Percentiles rank a stretch among this genome's conserved stretches.
phyloP scores from a whole-genome alignment of 768 basidiomycete genomes.

The Tylopilus intermedius region DNA sequence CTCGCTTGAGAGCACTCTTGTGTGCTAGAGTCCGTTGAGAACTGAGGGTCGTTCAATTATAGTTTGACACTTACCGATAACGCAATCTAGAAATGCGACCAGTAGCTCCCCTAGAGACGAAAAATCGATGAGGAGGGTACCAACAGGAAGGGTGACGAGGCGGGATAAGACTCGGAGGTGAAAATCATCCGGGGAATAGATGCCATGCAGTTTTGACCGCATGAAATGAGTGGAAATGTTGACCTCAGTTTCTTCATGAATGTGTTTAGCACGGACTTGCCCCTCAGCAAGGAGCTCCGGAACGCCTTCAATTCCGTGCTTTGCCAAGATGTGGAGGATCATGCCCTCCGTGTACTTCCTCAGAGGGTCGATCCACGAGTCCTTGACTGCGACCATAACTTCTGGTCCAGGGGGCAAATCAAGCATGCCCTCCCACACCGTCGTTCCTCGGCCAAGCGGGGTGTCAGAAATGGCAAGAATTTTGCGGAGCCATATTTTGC shows the following conservation, averaged over 20 bases:
- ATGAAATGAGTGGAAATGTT: neutral
- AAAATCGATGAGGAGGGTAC: neutral
- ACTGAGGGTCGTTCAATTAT: no score
- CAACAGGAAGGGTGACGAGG: neutral
- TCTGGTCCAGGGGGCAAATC: neutral
- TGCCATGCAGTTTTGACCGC: no score
- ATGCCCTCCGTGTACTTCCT: neutral
- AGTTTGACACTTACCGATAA: neutral
- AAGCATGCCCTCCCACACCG: neutral
- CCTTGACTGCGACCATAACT: neutral
- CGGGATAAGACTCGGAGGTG: neutral
- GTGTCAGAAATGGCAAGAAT: neutral
- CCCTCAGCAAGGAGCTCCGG: neutral
- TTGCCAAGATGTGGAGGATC: neutral
- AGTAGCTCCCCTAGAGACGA: neutral
- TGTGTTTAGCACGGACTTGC: no score
- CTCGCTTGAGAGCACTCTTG: neutral
- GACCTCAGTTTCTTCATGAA: no score
- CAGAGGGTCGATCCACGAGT: neutral
- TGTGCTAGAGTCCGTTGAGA: neutral
- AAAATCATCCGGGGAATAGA: neutral
- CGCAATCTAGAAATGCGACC: neutral
- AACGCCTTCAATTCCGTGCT: neutral
- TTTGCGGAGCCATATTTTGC: neutral
- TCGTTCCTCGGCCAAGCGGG: neutral